Conservation (phyloP, 2,329 filamentous ascomycete species). For the Ceratocystis cubensis region DNA sequence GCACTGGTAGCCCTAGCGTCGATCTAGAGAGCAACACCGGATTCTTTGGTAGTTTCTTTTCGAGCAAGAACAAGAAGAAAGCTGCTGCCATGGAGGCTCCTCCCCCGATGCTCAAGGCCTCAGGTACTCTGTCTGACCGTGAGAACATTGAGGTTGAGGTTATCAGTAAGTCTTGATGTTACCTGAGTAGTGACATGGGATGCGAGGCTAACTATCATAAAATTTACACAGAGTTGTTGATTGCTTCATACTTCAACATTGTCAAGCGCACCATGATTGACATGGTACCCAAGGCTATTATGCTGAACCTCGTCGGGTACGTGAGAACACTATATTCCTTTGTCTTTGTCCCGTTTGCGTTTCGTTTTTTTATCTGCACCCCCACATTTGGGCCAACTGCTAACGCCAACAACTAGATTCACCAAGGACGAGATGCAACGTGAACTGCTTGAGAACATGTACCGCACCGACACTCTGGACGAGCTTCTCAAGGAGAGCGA, state of each 20-base stretch:
- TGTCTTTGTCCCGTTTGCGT: not conserved
- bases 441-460: slow-evolving; percentile 95
- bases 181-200: not conserved
- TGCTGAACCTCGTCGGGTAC: slow-evolving; percentile 91
- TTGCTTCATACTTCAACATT: slow-evolving; percentile 96
- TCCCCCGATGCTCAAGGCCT: slow-evolving; percentile 84
- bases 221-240: slow-evolving; percentile 60
- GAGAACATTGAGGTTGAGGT: slow-evolving; percentile 95
- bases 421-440: slow-evolving; percentile 98
- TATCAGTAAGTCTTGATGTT: slow-evolving; percentile 57
- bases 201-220: slow-evolving; percentile 9
- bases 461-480: slow-evolving; percentile 78
- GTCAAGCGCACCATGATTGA: slow-evolving; percentile 98
- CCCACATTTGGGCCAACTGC: not conserved
- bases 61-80: slow-evolving; percentile 99
- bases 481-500: slow-evolving; percentile 96
- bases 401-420: slow-evolving; percentile 41
- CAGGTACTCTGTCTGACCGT: slow-evolving; percentile 82
- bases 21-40: slow-evolving; percentile 48
- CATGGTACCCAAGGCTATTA: slow-evolving; percentile 99
- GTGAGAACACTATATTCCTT: slow-evolving; percentile 30
- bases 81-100: slow-evolving; percentile 98
- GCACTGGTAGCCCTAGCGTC: slow-evolving; percentile 64
- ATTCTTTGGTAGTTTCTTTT: slow-evolving; percentile 98
- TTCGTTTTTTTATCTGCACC: not conserved